Base-by-base conservation (phyloP, 768 basidiomycete species). In the Termitomyces eurrhizus region DNA sequence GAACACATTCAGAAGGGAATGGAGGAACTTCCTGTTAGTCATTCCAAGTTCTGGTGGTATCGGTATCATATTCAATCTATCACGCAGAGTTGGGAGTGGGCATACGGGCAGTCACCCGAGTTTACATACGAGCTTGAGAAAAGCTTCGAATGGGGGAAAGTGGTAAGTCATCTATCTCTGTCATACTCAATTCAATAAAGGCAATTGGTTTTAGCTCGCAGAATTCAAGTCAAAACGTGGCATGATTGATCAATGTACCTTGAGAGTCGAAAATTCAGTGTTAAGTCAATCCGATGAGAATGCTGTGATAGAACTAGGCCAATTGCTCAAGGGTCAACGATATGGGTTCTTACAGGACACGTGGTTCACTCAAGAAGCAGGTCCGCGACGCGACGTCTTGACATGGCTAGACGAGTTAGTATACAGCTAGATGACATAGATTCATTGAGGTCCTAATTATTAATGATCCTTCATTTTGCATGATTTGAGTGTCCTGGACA, bases 61-160 rank as follows among this genome's bases (percentile, higher is more conserved):
- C 14, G 13, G 14, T 18, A 36, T 41, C 56, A 53, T 48, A 18
- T 56, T 61, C 26, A 29, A 56, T 24, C n/a, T 37, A 33, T 24
- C 41, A 4, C 13, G 13, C 66, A 95, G 95, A 87, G 82, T 37
- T 98, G 97, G 97, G 83, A 92, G 24, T 98, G 95, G 94, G 78
- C 83, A 14, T 97, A 86, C 67, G 96, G 95, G 0, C 92, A 95
- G 69, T 96, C 95, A 0, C 95, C 95, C 45, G 91, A 96, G 69
- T 98, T 99, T 70, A 88, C 85, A 7, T 90, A 92, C 67, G 77
- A 76, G 3, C 49, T 83, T 13, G 55, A 66, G 4, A 68, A 69
- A 29, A 58, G 69, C n/a, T 87, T 88, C 62, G 50, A 67, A 4
- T 85, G 85, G 84, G 86, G 83, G 11, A 67, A 72, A 36, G 71